A percentile compares a stretch with the other conserved stretches of the same genome.
Conservation (phyloP, 192 early-diverging fungal species). For the Mortierella antarctica region DNA sequence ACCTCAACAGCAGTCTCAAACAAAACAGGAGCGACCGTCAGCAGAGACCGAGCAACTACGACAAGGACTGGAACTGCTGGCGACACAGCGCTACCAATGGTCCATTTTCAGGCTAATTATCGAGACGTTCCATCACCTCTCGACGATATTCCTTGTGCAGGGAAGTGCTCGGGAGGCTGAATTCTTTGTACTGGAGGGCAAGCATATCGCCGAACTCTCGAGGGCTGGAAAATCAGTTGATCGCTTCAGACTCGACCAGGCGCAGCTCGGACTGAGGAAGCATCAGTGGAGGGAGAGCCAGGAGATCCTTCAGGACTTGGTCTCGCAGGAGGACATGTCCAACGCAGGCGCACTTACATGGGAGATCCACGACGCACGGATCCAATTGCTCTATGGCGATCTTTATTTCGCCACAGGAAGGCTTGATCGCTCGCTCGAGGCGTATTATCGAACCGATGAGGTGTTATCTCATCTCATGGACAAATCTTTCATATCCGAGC, state of each 20-base stretch:
- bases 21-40: background rate
- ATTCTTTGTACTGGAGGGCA: slow-evolving; percentile 70
- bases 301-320: slow-evolving; percentile 48
- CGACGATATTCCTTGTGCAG: slow-evolving; percentile 60
- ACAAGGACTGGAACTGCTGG: slow-evolving; percentile 21
- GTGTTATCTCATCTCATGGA: slow-evolving; percentile 67
- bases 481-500: slow-evolving; percentile 55
- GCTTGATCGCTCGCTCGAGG: slow-evolving; percentile 60
- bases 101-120: slow-evolving; percentile 50
- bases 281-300: slow-evolving; percentile 59
- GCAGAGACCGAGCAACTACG: slow-evolving; percentile 11
- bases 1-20: no score
- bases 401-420: slow-evolving; percentile 51
- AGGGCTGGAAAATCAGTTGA: slow-evolving; percentile 53
- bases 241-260: slow-evolving; percentile 58
- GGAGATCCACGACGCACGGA: slow-evolving; percentile 42
- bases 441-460: slow-evolving; percentile 57
- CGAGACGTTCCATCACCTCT: slow-evolving; percentile 61
- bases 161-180: slow-evolving; percentile 72
- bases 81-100: slow-evolving; percentile 34
- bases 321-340: slow-evolving; percentile 28
- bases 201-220: slow-evolving; percentile 59
- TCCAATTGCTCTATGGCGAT: slow-evolving; percentile 63
- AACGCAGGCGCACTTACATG: background rate
- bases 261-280: slow-evolving; percentile 64